phyloP scores from a whole-genome alignment of 2,329 filamentous ascomycete genomes.

The Botrytis aclada region DNA sequence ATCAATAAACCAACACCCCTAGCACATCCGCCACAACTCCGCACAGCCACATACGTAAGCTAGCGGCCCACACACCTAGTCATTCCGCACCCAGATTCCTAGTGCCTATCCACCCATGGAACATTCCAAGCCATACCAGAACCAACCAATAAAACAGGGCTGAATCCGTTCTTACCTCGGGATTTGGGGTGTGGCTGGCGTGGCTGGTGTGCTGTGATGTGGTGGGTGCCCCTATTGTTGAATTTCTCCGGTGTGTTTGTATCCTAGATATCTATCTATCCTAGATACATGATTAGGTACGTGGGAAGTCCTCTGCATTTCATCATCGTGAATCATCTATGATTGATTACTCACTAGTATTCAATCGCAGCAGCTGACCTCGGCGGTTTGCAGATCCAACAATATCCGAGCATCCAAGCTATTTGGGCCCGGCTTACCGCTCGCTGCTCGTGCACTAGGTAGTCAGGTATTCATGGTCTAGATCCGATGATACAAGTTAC shows the following conservation, averaged over 20 bases:
- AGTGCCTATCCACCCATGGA: neutral
- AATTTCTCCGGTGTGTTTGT: neutral
- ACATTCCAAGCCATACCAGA: neutral
- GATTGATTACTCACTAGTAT: neutral
- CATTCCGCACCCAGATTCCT: too few relatives aligned
- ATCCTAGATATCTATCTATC: too few relatives aligned
- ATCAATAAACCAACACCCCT: too few relatives aligned
- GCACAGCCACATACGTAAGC: neutral
- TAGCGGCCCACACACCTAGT: too few relatives aligned
- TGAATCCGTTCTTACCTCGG: neutral
- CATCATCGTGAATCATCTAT: neutral
- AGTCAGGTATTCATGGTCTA: neutral
- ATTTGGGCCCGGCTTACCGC: neutral
- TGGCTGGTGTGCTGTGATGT: neutral
- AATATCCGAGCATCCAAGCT: neutral
- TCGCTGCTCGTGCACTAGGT: neutral
- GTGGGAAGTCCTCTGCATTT: neutral
- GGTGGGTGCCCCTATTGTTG: neutral
- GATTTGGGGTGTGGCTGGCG: neutral
- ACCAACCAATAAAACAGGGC: neutral
- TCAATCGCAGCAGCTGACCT: neutral
- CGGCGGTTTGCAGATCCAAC: neutral
- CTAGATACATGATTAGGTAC: too few relatives aligned
- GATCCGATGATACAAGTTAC: too few relatives aligned
- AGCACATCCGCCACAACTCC: neutral